A percentile compares a stretch with the other conserved stretches of the same genome.
These are phyloP conservation scores for Phoma herbarum DNA, from an alignment of 2,329 filamentous ascomycete species.

Conservation along the genomic window DNA sequence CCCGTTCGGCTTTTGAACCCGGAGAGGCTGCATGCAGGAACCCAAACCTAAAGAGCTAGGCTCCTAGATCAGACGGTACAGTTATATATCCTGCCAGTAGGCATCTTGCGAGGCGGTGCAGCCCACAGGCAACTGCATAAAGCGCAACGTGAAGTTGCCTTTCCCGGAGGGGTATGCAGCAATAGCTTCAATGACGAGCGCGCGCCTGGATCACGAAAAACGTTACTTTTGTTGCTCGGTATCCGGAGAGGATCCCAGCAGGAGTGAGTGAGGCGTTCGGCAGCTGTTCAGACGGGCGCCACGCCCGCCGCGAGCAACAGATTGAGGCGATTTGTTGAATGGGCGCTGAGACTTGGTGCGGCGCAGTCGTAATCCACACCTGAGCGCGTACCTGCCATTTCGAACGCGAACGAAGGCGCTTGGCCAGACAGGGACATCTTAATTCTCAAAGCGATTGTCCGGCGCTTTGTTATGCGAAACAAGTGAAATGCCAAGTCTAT, in stretches of 20 bases:
- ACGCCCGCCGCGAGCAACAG: constrained; percentile 10
- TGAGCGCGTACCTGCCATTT: constrained; percentile 14
- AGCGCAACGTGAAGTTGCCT: background rate
- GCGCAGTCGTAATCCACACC: constrained; percentile 10
- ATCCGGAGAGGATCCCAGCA: background rate
- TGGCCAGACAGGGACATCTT: constrained; percentile 4
- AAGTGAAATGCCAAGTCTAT: constrained; percentile 4
- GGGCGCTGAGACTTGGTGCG: constrained; percentile 13
- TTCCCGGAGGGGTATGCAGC: constrained; percentile 1
- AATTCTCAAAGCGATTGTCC: background rate
- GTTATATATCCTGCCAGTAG: constrained; percentile 4
- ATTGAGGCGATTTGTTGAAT: constrained; percentile 9
- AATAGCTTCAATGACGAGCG: background rate
- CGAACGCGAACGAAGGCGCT: constrained; percentile 4
- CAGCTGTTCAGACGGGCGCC: constrained; percentile 14
- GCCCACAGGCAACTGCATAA: background rate
- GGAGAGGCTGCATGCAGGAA: constrained; percentile 7
- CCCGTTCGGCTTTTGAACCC: background rate
- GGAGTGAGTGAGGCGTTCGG: constrained; percentile 3
- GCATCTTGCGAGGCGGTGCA: constrained; percentile 1
- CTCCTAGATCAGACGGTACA: constrained; percentile 8
- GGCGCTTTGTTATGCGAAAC: constrained; percentile 10
- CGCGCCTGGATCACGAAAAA: constrained; percentile 8
- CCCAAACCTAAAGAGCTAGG: background rate
- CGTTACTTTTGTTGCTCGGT: constrained; percentile 7